phyloP scores from a whole-genome alignment of 495 filamentous ascomycete genomes.

The Bombardia bombarda region DNA sequence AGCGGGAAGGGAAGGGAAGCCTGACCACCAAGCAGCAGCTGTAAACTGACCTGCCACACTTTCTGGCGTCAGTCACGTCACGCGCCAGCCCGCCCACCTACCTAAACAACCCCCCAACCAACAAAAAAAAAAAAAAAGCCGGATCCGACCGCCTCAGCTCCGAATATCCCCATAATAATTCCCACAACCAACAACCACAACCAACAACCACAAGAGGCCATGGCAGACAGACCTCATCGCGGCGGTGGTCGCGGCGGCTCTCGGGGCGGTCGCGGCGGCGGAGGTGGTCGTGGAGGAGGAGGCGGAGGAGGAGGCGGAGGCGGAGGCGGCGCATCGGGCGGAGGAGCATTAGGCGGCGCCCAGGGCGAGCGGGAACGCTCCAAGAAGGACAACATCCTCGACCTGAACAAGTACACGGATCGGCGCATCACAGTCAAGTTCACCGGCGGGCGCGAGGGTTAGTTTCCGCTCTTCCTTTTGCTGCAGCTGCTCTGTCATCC shows the following conservation, averaged over 20 bases:
- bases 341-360: slow-evolving; percentile 37
- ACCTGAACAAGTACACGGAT: slow-evolving; percentile 92
- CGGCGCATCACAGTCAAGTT: slow-evolving; percentile 93
- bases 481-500: too few species aligned
- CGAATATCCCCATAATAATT: too few species aligned
- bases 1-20: too few species aligned
- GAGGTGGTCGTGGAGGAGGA: slow-evolving; percentile 42
- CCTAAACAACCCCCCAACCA: too few species aligned
- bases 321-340: slow-evolving; percentile 34
- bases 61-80: too few species aligned
- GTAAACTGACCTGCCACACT: too few species aligned
- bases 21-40: too few species aligned
- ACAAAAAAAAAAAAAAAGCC: too few species aligned
- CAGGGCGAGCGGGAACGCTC: slow-evolving; percentile 56
- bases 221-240: slow-evolving; percentile 1
- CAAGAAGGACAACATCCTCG: slow-evolving; percentile 97
- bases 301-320: slow-evolving; percentile 24
- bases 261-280: slow-evolving; percentile 33
- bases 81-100: too few species aligned
- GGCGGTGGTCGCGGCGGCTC: slow-evolving; percentile 35
- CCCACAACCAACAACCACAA: background rate
- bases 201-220: background rate
- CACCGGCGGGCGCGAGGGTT: slow-evolving; percentile 89
- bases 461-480: slow-evolving; percentile 8
- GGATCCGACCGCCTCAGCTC: too few species aligned